These are phyloP conservation scores for Alternaria sp. DNA, from an alignment of 2,329 filamentous ascomycete genomes.

Conservation along the genomic window DNA sequence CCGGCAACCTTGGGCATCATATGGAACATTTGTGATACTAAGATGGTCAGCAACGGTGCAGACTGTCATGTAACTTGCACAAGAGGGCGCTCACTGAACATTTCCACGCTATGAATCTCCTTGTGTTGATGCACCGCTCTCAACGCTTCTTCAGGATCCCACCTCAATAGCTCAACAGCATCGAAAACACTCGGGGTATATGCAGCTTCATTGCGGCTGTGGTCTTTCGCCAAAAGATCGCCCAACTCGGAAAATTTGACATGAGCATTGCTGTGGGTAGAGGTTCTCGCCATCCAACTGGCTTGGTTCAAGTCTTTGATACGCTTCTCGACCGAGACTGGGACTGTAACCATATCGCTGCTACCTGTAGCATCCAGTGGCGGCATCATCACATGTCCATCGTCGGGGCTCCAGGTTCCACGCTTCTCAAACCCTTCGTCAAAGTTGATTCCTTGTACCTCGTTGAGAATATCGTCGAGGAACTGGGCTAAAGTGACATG, in stretches of 20 bases:
- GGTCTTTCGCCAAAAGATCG: constrained; percentile 63
- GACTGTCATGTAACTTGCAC: not conserved
- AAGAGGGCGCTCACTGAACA: constrained; percentile 42
- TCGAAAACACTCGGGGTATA: constrained; percentile 65
- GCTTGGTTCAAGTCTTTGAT: constrained; percentile 48
- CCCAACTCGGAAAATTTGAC: constrained; percentile 69
- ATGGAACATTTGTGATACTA: constrained; percentile 71
- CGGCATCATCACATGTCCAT: constrained; percentile 18
- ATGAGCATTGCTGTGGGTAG: constrained; percentile 57
- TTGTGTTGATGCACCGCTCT: constrained; percentile 25
- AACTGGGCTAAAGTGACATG: constrained; percentile 20
- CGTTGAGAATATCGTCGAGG: constrained; percentile 22
- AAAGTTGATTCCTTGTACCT: constrained; percentile 23
- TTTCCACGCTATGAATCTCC: constrained; percentile 41
- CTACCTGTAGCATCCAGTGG: not conserved
- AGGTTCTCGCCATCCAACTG: constrained; percentile 67
- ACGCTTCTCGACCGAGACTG: constrained; percentile 25
- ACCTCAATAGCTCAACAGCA: constrained; percentile 52
- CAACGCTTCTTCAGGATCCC: constrained; percentile 46
- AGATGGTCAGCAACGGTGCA: constrained; percentile 12
- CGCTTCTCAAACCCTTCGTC: constrained; percentile 19
- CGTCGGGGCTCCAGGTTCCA: constrained; percentile 19
- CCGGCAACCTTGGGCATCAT: constrained; percentile 52
- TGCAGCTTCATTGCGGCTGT: constrained; percentile 62
- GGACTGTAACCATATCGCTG: not conserved